These are phyloP conservation scores for Aspergillus costaricaensis DNA, from an alignment of 2,329 filamentous ascomycete genomes.

Conservation along the genomic window DNA sequence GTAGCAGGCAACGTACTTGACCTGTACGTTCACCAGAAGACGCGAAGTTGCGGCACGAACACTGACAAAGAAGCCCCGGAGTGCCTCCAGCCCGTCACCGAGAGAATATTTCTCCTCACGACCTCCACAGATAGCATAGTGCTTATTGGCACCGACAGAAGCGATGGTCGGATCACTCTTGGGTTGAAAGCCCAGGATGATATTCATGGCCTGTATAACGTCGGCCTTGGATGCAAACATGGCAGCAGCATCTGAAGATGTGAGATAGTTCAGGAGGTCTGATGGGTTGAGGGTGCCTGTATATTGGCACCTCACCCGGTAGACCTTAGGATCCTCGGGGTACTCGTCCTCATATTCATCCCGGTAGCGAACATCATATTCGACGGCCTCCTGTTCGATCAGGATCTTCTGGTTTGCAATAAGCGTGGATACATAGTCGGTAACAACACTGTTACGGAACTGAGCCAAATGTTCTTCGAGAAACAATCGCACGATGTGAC, in stretches of 20 bases:
- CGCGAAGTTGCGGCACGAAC: conserved; percentile 60
- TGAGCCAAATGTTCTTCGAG: conserved; percentile 39
- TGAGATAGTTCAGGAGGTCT: conserved; percentile 50
- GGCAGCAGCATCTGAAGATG: conserved; percentile 35
- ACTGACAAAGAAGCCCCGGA: conserved; percentile 64
- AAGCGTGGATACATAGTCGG: conserved; percentile 44
- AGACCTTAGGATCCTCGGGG: conserved; percentile 33
- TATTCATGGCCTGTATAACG: conserved; percentile 60
- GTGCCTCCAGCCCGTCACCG: conserved; percentile 55
- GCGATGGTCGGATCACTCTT: conserved; percentile 45
- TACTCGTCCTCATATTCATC: conserved; percentile 40
- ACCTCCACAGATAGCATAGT: conserved; percentile 47
- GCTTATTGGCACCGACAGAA: conserved; percentile 56
- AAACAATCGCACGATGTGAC: conserved; percentile 52
- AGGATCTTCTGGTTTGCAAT: conserved; percentile 36
- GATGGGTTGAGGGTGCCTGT: conserved; percentile 38
- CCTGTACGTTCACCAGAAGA: conserved; percentile 64
- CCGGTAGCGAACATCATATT: conserved; percentile 37
- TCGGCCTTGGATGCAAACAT: conserved; percentile 51
- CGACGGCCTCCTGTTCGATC: conserved; percentile 11
- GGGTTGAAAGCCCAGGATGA: conserved; percentile 53
- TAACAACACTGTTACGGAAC: conserved; percentile 35
- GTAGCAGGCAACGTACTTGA: conserved; percentile 62
- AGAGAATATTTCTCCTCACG: conserved; percentile 44
- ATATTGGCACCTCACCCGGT: conserved; percentile 38